Evolutionary conservation across 345 rosid genomes (phyloP), one percentile per base, ranked within the genome.

Genomic region (Gossypium sturtianum): DNA sequence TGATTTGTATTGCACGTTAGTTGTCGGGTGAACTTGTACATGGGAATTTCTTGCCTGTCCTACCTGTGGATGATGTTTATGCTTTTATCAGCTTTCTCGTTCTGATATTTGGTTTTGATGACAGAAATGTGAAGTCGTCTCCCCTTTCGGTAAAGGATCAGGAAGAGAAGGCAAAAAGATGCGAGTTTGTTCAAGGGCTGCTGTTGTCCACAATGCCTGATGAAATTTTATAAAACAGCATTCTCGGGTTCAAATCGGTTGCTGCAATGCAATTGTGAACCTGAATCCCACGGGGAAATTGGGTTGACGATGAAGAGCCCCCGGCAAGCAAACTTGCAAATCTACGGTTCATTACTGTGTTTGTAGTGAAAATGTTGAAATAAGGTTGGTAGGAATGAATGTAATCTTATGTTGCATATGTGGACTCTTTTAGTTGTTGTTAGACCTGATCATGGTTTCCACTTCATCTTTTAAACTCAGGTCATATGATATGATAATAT

Each of bases 81-180:
- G 12, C 38, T 20, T 56, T 9, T 9, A 19, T 56, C 25, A n/a
- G 60, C 54, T 51, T 61, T 61, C 17, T 72, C 47, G 68, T 61
- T 47, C 51, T 47, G 51, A 47, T 47, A 13, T 4, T 38, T 12
- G 44, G 34, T 72, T 64, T 41, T 17, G 44, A 20, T 47, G 51
- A 54, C 87, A 92, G 94, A 83, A 87, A 76, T 69, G 78, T 34
- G 23, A 79, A 66, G 78, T 62, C 85, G 25, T 29, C 85, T 10
- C 92, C 93, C 0, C 79, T 90, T 72, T 92, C 97, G 0, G 77
- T 75, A 23, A 86, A 94, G 87, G 97, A 94, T 81, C 89, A 87
- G 71, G 86, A 86, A 74, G 94, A 90, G 85, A 94, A 87, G 86
- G 78, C 85, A 23, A 89, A 84, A 73, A 85, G 89, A 66, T 85